A percentile compares a stretch with the other conserved stretches of the same genome.
Evolutionary conservation across 2,329 filamentous ascomycete genomes (phyloP).

Genomic region (Aaosphaeria arxii): DNA sequence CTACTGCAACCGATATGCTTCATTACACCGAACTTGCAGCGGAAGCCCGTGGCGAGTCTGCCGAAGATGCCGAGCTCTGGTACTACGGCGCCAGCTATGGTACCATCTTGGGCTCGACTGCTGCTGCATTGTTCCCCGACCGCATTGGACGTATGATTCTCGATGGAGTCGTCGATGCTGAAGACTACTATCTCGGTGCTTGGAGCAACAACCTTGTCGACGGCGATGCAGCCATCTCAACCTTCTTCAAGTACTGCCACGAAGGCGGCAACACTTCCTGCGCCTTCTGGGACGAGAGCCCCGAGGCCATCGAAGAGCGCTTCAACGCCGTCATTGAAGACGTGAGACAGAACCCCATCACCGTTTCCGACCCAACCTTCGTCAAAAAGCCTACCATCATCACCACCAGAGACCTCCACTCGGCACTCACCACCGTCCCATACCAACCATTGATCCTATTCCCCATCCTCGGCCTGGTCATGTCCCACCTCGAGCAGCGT

Average conservation of each 20-base stretch:
- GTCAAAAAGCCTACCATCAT: conserved; percentile 6
- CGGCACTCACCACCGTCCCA: background rate
- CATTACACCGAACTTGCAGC: conserved; percentile 10
- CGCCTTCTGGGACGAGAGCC: conserved; percentile 8
- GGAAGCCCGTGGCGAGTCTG: conserved; percentile 6
- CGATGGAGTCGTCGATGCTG: conserved; percentile 38
- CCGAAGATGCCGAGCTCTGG: conserved; percentile 24
- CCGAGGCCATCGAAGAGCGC: conserved; percentile 8
- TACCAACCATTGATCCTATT: conserved; percentile 5
- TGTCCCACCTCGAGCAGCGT: conserved; percentile 8
- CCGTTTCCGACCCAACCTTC: background rate
- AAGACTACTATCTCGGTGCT: conserved; percentile 38
- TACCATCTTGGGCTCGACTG: conserved; percentile 43
- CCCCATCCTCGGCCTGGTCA: conserved; percentile 2
- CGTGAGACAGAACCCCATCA: conserved; percentile 4
- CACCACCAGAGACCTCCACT: conserved; percentile 5
- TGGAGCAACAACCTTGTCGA: conserved; percentile 7
- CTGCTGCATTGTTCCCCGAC: conserved; percentile 43
- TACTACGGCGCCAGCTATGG: conserved; percentile 44
- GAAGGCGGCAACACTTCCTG: conserved; percentile 4
- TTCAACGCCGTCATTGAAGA: conserved; percentile 6
- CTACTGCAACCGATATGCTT: conserved; percentile 10
- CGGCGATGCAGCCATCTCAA: conserved; percentile 4
- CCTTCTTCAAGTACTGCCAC: conserved; percentile 10
- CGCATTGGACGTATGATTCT: conserved; percentile 38